Evolutionary conservation across 2,329 filamentous ascomycete genomes (phyloP).

Genomic region (Scytalidium sp.): DNA sequence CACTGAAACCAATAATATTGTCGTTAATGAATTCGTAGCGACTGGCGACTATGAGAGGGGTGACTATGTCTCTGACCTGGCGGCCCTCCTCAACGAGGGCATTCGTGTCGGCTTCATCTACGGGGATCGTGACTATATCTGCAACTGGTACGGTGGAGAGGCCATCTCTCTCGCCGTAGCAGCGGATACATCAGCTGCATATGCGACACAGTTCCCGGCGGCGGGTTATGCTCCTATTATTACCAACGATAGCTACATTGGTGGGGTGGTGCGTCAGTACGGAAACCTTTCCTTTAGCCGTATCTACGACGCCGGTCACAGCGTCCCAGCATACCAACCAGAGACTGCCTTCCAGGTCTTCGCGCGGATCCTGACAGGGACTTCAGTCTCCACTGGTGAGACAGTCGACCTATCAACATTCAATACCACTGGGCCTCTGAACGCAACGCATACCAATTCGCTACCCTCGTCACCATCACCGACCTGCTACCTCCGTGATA

Average conservation of each 20-base stretch:
- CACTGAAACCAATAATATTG: slow-evolving; percentile 44
- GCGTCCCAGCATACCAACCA: slow-evolving; percentile 54
- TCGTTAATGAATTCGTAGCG: slow-evolving; percentile 43
- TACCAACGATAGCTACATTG: slow-evolving; percentile 65
- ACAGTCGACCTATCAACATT: slow-evolving; percentile 49
- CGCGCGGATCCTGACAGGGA: slow-evolving; percentile 54
- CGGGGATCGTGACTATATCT: slow-evolving; percentile 61
- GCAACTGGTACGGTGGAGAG: slow-evolving; percentile 74
- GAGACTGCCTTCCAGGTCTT: slow-evolving; percentile 53
- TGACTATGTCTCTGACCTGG: slow-evolving; percentile 56
- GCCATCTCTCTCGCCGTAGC: slow-evolving; percentile 64
- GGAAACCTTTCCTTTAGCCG: slow-evolving; percentile 70
- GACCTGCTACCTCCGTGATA: slow-evolving; percentile 60
- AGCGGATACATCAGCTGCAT: slow-evolving; percentile 41
- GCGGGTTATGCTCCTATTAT: slow-evolving; percentile 73
- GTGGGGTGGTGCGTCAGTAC: slow-evolving; percentile 71
- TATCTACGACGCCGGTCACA: slow-evolving; percentile 66
- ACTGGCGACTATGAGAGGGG: slow-evolving; percentile 63
- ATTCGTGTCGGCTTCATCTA: slow-evolving; percentile 72
- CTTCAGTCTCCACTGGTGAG: slow-evolving; percentile 47
- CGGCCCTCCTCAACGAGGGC: slow-evolving; percentile 56
- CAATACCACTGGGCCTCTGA: slow-evolving; percentile 53
- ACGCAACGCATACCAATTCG: slow-evolving; percentile 54
- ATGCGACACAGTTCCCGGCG: slow-evolving; percentile 53
- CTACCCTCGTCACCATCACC: slow-evolving; percentile 44